A percentile compares a stretch with the other conserved stretches of the same genome.
These are phyloP conservation scores for Puccinia coronata DNA, from an alignment of 1,284 basidiomycete genomes.

Conservation along the genomic window DNA sequence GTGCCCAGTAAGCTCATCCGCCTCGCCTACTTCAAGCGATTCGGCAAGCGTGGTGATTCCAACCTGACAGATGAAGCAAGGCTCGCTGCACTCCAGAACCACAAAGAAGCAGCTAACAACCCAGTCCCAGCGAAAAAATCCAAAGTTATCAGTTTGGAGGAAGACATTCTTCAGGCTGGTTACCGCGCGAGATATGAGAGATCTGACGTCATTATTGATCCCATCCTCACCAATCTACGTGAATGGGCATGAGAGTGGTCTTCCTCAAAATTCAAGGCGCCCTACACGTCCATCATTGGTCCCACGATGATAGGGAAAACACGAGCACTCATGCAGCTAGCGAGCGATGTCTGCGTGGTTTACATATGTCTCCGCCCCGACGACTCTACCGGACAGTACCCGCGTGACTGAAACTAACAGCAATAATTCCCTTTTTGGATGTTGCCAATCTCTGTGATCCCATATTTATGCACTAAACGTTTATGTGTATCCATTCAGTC, in stretches of 20 bases:
- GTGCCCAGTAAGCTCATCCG: too few species aligned
- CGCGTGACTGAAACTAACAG: too few species aligned
- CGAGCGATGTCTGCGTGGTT: not conserved
- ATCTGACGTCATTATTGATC: not conserved
- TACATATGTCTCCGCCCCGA: conserved; percentile 1
- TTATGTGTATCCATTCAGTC: too few species aligned
- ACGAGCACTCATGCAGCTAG: not conserved
- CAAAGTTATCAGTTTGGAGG: not conserved
- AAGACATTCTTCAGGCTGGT: not conserved
- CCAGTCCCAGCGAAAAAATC: too few species aligned
- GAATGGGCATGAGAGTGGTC: not conserved
- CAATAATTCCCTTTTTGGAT: too few species aligned
- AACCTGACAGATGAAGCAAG: not conserved
- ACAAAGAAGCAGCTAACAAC: too few species aligned
- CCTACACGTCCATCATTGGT: conserved; percentile 13
- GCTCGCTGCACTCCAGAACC: not conserved
- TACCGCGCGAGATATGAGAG: not conserved
- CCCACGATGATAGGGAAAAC: conserved; percentile 19
- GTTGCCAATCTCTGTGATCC: too few species aligned
- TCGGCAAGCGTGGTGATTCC: not conserved
- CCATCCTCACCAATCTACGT: not conserved
- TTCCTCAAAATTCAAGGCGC: not conserved
- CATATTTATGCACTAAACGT: too few species aligned
- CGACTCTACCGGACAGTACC: not conserved
- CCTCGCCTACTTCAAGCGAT: not conserved